These are phyloP conservation scores for Dictyostelium discoideum DNA, from an alignment of 78 protist genomes.

Conservation along the genomic window dicty_2.7 NC_007091.3:749501-750000, in stretches of 20 bases:
- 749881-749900: constrained; percentile 66
- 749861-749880: constrained; percentile 83
- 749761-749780: constrained; percentile 69
- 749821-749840: constrained; percentile 80
- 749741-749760: constrained; percentile 77
- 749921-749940: constrained; percentile 79
- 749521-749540: background rate
- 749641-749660: background rate
- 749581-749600: background rate
- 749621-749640: too few relatives aligned
- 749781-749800: constrained; percentile 51
- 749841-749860: constrained; percentile 80
- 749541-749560: background rate
- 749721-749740: constrained; percentile 60
- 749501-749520: background rate
- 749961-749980: constrained; percentile 24
- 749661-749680: background rate
- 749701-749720: constrained; percentile 72
- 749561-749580: background rate
- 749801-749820: constrained; percentile 80
- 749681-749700: constrained; percentile 64
- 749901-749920: constrained; percentile 67
- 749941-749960: constrained; percentile 69
- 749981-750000: constrained; percentile 68
- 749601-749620: background rate